Percentiles rank a stretch among this genome's conserved stretches.
Evolutionary conservation across 106 monocot species (phyloP).

Genomic region (Alisma plantagoaquatica): DNA sequence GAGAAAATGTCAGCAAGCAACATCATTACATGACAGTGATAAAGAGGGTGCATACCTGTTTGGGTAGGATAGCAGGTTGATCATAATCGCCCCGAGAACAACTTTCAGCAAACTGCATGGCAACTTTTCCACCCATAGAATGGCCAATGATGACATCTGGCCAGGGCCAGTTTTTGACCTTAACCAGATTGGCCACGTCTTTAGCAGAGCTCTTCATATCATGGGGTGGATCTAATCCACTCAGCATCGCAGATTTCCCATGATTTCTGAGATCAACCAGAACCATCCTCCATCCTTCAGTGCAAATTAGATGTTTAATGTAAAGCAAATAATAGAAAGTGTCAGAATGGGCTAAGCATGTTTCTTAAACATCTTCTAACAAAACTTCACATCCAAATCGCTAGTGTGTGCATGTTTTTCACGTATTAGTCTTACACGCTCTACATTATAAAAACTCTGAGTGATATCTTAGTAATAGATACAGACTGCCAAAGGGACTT

Average conservation of each 20-base stretch:
- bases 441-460: no score
- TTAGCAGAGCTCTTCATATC: constrained; percentile 61
- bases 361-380: no score
- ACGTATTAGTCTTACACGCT: background rate
- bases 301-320: no score
- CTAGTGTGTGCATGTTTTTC: background rate
- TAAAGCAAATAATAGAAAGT: background rate
- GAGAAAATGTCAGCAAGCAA: no score
- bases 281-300: constrained; percentile 80
- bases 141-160: constrained; percentile 91
- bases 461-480: no score
- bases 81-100: constrained; percentile 69
- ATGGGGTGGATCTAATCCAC: constrained; percentile 69
- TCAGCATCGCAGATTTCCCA: constrained; percentile 60
- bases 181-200: constrained; percentile 79
- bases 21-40: no score
- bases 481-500: no score
- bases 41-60: no score
- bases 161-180: constrained; percentile 66
- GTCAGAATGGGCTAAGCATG: no score
- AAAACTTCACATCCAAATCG: constrained; percentile 5
- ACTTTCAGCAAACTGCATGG: constrained; percentile 54
- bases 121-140: constrained; percentile 97
- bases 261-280: constrained; percentile 95
- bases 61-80: constrained; percentile 57